Evolutionary conservation across 1,284 basidiomycete species (phyloP).

Genomic region (Singerocomus rubriflavus): DNA sequence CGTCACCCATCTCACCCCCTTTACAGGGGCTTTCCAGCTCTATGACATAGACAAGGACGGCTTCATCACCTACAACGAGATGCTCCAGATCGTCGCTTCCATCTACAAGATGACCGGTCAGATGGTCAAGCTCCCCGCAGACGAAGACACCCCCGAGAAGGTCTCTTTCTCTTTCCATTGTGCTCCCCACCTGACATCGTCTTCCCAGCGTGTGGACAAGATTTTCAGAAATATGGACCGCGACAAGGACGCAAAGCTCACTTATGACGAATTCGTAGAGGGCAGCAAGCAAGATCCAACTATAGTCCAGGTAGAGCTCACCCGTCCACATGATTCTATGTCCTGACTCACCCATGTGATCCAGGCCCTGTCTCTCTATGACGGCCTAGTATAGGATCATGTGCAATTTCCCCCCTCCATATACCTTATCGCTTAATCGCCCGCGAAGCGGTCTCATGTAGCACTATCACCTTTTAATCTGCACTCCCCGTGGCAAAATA

Average conservation of each 20-base stretch:
- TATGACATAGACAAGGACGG: slow-evolving; percentile 99
- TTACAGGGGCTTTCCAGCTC: slow-evolving; percentile 95
- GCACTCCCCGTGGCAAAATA: slow-evolving; percentile 7
- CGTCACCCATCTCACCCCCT: slow-evolving; percentile 14
- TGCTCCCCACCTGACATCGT: slow-evolving; percentile 12
- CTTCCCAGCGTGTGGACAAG: slow-evolving; percentile 85
- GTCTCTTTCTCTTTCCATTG: slow-evolving; percentile 38
- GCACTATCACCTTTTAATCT: slow-evolving; percentile 31
- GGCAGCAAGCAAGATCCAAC: slow-evolving; percentile 97
- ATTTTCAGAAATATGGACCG: slow-evolving; percentile 93
- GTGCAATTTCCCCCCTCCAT: slow-evolving; percentile 4
- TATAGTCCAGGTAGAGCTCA: slow-evolving; percentile 80
- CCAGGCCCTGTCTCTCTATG: slow-evolving; percentile 75
- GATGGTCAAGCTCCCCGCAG: slow-evolving; percentile 96
- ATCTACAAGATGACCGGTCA: slow-evolving; percentile 99
- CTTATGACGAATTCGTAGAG: slow-evolving; percentile 95
- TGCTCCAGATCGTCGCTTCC: slow-evolving; percentile 93
- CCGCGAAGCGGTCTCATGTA: slow-evolving; percentile 24
- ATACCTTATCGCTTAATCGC: slow-evolving; percentile 27
- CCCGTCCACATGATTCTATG: slow-evolving; percentile 9
- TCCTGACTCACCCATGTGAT: slow-evolving; percentile 15
- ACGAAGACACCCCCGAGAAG: slow-evolving; percentile 99
- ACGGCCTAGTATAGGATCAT: slow-evolving; percentile 61
- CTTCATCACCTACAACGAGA: slow-evolving; percentile 96
- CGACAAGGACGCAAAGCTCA: slow-evolving; percentile 85